Base-by-base conservation (phyloP, 352 stramenopile genomes). In the Phytophthora citrophthora region DNA sequence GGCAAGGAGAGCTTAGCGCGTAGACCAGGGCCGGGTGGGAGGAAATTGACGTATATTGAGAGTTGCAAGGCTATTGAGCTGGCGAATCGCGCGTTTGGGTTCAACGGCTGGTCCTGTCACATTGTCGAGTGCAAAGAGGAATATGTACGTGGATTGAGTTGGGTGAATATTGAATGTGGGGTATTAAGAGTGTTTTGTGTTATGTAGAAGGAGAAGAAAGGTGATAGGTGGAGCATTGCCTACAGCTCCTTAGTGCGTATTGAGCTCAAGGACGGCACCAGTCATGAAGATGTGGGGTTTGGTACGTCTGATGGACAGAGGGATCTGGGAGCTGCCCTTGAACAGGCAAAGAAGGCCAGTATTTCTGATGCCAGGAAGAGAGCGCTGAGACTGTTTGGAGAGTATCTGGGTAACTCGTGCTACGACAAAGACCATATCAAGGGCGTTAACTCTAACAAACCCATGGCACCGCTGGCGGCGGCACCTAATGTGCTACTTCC, bases 11-110 rank as follows among this genome's bases (percentile, higher is more conserved):
- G 87, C 62, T 58, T 96, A 31, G 68, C 84, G 24, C 73, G 85
- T 0, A 70, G 88, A 4, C 81, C 88, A 0, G 88, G 88, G 1
- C 88, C 88, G 6, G 81, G 88, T 5, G 86, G 86, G 38, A 85
- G 74, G 38, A 83, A 88, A 15, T 64, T 96, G 20, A 96, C 84
- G 49, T 96, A 96, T 62, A 92, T 96, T 18, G 88, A 96, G 64
- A 96, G 88, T 62, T 94, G 88, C 62, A 96, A 96, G 62, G 86
- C 86, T 38, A 96, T 96, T 46, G 88, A 96, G 69, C 67, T 96
- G 43, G 88, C 88, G 26, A 96, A 96, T 68, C 79, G 86, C 49
- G 85, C 86, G n/a, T 96, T 96, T 40, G 88, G 88, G 11, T 96
- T 96, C 61, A 96, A 94, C 54, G 88, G 88, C 52, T 96, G 88